Conservation (phyloP, 495 filamentous ascomycete genomes). For the Aspergillus bertholletiae region DNA sequence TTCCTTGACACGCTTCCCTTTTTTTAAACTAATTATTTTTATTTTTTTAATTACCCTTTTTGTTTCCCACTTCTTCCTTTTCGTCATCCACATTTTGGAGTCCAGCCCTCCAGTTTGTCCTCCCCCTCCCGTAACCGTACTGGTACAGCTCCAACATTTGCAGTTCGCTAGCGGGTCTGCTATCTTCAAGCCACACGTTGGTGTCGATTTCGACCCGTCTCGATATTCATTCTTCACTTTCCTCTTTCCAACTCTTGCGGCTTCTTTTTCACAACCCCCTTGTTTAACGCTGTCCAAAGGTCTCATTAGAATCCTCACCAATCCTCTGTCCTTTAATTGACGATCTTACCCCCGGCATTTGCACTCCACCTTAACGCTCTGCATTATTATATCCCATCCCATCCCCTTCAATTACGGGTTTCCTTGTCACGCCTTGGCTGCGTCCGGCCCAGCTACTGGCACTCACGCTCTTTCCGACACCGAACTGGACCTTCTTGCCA, state of each 20-base stretch:
- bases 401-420: slow-evolving; percentile 6
- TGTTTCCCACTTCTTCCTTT: slow-evolving; percentile 7
- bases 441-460: background rate
- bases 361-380: background rate
- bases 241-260: slow-evolving; percentile 1
- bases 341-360: background rate
- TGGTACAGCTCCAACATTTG: slow-evolving; percentile 11
- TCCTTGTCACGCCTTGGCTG: slow-evolving; percentile 4
- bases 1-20: background rate
- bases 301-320: background rate
- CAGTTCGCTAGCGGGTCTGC: slow-evolving; percentile 24
- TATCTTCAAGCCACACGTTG: slow-evolving; percentile 27
- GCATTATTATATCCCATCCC: slow-evolving; percentile 7
- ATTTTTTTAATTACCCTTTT: slow-evolving; percentile 12
- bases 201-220: slow-evolving; percentile 22
- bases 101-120: background rate
- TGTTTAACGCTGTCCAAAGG: background rate
- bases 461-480: background rate
- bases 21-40: slow-evolving; percentile 5
- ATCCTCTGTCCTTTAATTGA: slow-evolving; percentile 1
- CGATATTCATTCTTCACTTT: slow-evolving; percentile 14
- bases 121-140: background rate
- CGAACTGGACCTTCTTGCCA: background rate
- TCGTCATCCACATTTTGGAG: background rate
- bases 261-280: background rate